phyloP scores from a whole-genome alignment of 129 eudicot species.

The Mikania micrantha region DNA sequence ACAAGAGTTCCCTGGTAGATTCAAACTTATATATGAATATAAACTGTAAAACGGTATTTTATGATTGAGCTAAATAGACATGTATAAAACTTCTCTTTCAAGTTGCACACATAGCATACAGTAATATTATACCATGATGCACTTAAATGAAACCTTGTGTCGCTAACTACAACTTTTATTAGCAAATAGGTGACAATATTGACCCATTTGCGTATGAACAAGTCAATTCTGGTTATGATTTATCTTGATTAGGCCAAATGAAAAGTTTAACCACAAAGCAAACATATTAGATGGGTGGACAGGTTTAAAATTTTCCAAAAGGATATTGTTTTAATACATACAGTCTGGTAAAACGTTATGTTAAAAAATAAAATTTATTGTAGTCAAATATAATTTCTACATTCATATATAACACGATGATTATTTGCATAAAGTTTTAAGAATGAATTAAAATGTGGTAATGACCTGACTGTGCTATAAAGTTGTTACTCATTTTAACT shows the following conservation, averaged over 20 bases:
- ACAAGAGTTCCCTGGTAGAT: too few species aligned
- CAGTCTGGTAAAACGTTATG: background rate
- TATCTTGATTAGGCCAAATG: background rate
- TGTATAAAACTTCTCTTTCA: background rate
- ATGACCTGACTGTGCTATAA: background rate
- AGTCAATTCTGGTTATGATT: background rate
- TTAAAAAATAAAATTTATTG: background rate
- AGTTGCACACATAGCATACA: background rate
- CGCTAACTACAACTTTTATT: background rate
- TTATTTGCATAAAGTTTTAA: background rate
- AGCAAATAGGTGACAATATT: background rate
- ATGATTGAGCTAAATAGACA: background rate
- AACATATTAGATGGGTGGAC: background rate
- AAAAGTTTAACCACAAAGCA: background rate
- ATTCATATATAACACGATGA: background rate
- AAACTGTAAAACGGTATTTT: background rate
- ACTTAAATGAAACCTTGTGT: background rate
- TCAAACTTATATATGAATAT: background rate
- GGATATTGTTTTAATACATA: background rate
- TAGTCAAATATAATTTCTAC: background rate
- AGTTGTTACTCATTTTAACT: background rate
- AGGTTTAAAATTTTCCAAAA: background rate
- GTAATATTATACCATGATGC: background rate
- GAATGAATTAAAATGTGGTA: background rate
- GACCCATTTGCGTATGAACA: background rate